Conservation (phyloP, 345 rosid genomes). For the Salix arbutifolia region DNA sequence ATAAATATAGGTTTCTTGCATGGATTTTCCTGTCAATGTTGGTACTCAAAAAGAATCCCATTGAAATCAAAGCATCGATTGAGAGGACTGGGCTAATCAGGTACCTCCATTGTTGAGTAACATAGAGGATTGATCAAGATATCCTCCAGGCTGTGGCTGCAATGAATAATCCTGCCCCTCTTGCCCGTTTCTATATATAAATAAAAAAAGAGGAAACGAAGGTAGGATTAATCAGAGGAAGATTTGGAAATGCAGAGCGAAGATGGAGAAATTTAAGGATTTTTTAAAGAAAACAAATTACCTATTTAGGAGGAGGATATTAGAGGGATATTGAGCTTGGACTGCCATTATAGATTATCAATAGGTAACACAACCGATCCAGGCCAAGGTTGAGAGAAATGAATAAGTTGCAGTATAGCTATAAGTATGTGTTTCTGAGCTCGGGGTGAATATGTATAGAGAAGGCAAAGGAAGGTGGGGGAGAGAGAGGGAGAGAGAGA, state of each 20-base stretch:
- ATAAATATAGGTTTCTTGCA: background rate
- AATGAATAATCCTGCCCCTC: slow-evolving; percentile 57
- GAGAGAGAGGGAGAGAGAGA: background rate
- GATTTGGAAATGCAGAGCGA: background rate
- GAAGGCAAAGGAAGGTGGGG: background rate
- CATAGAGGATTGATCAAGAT: slow-evolving; percentile 53
- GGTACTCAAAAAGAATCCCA: background rate
- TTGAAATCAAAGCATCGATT: background rate
- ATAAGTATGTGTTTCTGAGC: background rate
- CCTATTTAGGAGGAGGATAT: slow-evolving; percentile 73
- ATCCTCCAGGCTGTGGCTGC: slow-evolving; percentile 49
- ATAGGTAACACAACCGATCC: background rate
- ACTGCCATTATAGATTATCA: slow-evolving; percentile 59
- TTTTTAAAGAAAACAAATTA: background rate
- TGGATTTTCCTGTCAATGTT: background rate
- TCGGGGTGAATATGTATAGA: background rate
- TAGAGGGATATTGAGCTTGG: slow-evolving; percentile 86
- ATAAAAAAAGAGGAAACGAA: background rate
- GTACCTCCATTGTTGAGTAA: slow-evolving; percentile 37
- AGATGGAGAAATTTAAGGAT: background rate
- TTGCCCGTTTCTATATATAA: slow-evolving; percentile 54
- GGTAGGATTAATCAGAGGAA: background rate
- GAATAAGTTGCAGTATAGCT: background rate
- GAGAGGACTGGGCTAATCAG: background rate
- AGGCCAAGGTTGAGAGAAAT: background rate